phyloP scores from a whole-genome alignment of 1,284 basidiomycete genomes.

The Trametes pubescens region DNA sequence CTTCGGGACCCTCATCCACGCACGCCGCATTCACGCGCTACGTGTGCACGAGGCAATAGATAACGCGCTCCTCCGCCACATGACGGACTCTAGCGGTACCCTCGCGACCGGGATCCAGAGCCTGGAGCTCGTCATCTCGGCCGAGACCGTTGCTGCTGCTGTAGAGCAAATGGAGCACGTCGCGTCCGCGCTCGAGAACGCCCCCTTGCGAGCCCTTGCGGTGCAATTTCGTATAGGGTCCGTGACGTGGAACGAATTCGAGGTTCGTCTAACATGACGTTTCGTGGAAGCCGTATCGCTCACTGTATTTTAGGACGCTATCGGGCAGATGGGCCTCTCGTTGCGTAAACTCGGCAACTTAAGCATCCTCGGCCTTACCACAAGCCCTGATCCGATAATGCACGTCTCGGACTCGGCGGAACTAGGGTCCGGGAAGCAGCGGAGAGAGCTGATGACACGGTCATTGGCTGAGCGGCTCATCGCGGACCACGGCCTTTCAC shows the following conservation, averaged over 20 bases:
- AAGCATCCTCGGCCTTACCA: slow-evolving; percentile 30
- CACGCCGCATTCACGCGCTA: slow-evolving; percentile 18
- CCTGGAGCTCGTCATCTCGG: slow-evolving; percentile 27
- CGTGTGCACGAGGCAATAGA: slow-evolving; percentile 30
- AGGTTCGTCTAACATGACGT: slow-evolving; percentile 20
- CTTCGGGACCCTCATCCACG: slow-evolving; percentile 4
- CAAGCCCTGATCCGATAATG: slow-evolving; percentile 35
- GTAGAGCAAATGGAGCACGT: slow-evolving; percentile 24
- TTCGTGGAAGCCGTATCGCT: slow-evolving; percentile 6
- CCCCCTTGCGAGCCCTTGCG: slow-evolving; percentile 22
- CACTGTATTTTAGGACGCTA: slow-evolving; percentile 20
- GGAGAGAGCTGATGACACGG: slow-evolving; percentile 28
- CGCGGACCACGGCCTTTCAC: slow-evolving; percentile 13
- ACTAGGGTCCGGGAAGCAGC: slow-evolving; percentile 13
- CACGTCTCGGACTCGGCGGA: slow-evolving; percentile 7
- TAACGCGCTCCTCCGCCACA: slow-evolving; percentile 7
- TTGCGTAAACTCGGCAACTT: slow-evolving; percentile 26
- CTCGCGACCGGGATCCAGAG: slow-evolving; percentile 4
- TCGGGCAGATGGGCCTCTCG: slow-evolving; percentile 24
- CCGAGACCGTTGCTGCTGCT: slow-evolving; percentile 15
- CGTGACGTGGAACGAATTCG: slow-evolving; percentile 28
- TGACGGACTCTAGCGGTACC: neutral
- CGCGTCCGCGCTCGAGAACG: slow-evolving; percentile 22
- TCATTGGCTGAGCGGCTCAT: slow-evolving; percentile 29
- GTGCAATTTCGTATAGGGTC: slow-evolving; percentile 26